Evolutionary conservation across 2,329 filamentous ascomycete species (phyloP), one percentile per base, ranked within the genome.

Genomic region (Colletotrichum viniferum): DNA sequence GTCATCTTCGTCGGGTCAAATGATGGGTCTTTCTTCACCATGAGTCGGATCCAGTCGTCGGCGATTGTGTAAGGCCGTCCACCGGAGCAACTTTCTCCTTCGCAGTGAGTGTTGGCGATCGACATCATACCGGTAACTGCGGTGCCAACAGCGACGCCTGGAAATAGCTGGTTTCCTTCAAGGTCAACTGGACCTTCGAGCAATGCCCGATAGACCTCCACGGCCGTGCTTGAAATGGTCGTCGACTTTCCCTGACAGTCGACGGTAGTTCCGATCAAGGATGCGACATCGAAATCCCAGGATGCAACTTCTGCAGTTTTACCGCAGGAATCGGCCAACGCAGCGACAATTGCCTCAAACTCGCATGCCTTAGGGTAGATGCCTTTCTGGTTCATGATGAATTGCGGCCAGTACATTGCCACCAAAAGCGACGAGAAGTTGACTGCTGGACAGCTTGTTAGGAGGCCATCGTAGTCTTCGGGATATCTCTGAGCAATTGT

Each of bases 401-500:
- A 24, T 60, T 75, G 72, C 52, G 55, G 62, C 3, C 30, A 32
- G 26, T 67, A 61, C 26, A 72, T 6, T 8, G 68, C n/a, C 36
- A 43, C 61, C 58, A 69, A 14, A 48, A 62, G 55, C 1, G 68
- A 36, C n/a, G 73, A 52, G 16, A 73, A 69, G 71, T 82, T 80
- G 5, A 84, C 76, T 9, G 88, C 89, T 7, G 85, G 84, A 26
- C 81, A 80, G 3, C 88, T 87, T 4, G 88, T 89, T 3, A 92
- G 81, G 21, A 91, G 86, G 21, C 90, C 90, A 69, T 92, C 90
- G 71, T 91, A 92, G 76, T 92, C 90, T 0, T 87, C 84, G 0
- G 91, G 90, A 73, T 87, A 91, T n/a, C 82, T 78, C 78, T 92
- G 87, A 0, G 89, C 87, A 10, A 87, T 86, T 60, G 89, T 89